Conservation (phyloP, 1,284 basidiomycete genomes). For the Cutaneotrichosporon sp. region DNA sequence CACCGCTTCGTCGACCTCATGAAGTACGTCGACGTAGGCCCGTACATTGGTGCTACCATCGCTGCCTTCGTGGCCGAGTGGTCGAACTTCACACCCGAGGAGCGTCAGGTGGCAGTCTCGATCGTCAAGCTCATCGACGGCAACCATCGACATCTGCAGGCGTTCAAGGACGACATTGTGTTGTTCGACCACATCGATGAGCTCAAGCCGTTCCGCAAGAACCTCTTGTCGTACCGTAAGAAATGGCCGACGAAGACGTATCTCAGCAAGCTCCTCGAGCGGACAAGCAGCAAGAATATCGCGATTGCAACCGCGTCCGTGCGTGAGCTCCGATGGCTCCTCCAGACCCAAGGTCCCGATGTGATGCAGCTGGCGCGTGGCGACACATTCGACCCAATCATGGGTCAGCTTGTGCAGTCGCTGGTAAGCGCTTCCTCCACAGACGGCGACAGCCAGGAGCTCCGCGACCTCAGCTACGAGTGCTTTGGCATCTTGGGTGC, state of each 20-base stretch:
- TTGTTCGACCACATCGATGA: constrained; percentile 71
- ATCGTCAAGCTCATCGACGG: constrained; percentile 74
- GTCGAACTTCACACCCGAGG: constrained; percentile 61
- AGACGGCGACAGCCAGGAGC: constrained; percentile 65
- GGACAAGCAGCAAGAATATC: constrained; percentile 76
- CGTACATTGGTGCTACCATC: constrained; percentile 82
- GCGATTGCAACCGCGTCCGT: constrained; percentile 76
- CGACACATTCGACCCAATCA: constrained; percentile 77
- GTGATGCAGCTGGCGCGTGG: constrained; percentile 69
- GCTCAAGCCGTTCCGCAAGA: constrained; percentile 58
- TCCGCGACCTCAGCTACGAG: constrained; percentile 74
- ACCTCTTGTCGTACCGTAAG: constrained; percentile 59
- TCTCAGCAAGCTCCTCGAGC: constrained; percentile 70
- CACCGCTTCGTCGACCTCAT: constrained; percentile 72
- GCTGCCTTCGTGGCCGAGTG: constrained; percentile 81
- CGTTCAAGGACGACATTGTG: constrained; percentile 72
- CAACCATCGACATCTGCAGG: constrained; percentile 57
- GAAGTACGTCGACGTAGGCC: constrained; percentile 69
- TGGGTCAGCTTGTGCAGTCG: constrained; percentile 68
- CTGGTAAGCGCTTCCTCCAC: constrained; percentile 72
- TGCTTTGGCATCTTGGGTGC: constrained; percentile 94
- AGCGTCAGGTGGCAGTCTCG: constrained; percentile 61
- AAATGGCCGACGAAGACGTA: constrained; percentile 60
- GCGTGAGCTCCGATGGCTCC: constrained; percentile 69
- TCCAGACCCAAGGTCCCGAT: constrained; percentile 59